Evolutionary conservation across 495 filamentous ascomycete species (phyloP), one percentile per base, ranked within the genome.

Genomic region (Cercophora scortea): DNA sequence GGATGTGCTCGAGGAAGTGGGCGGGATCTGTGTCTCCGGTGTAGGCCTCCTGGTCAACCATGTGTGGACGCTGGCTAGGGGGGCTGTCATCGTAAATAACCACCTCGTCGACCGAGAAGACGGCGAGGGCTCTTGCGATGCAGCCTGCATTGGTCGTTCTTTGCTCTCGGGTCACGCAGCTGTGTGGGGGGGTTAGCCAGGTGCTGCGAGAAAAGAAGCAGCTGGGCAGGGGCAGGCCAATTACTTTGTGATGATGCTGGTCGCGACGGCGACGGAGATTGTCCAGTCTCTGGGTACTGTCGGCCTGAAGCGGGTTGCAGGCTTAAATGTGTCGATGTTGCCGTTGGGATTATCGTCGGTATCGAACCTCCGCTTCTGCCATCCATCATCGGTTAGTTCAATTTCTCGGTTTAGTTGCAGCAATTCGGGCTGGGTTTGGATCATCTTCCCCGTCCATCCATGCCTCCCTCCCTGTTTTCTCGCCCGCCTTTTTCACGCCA

Each of bases 41-140:
- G 57, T 86, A 85, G 18, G 69, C 68, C 7, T 73, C 70, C 13
- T 69, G 61, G 39, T 76, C 69, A 18, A 71, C 66, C 32, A 74
- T 66, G 13, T 54, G 44, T 34, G 68, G 59, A 41, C 70, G 73
- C 17, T 67, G 62, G 34, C 68, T 61, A 12, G 57, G 19, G 0
- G 66, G 73, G 39, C 66, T 72, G 63, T 90, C 87, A 45, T 88
- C 78, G 62, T 84, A 90, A 50, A 90, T 64, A 42, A 90, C 73
- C 32, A 92, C 73, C 65, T 92, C 88, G 59, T 92, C 88, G 48
- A 90, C 79, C 54, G 78, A 84, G 61, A 89, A 90, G 52, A 90
- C 84, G 19, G 86, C 81, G 8, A 82, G 68, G 12, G 84, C 86
- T 17, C 88, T 83, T 3, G 86, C 87, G 18, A 92, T 78, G 50